Base-by-base conservation (phyloP, 2,329 filamentous ascomycete species). In the Gaeumannomyces sp. region DNA sequence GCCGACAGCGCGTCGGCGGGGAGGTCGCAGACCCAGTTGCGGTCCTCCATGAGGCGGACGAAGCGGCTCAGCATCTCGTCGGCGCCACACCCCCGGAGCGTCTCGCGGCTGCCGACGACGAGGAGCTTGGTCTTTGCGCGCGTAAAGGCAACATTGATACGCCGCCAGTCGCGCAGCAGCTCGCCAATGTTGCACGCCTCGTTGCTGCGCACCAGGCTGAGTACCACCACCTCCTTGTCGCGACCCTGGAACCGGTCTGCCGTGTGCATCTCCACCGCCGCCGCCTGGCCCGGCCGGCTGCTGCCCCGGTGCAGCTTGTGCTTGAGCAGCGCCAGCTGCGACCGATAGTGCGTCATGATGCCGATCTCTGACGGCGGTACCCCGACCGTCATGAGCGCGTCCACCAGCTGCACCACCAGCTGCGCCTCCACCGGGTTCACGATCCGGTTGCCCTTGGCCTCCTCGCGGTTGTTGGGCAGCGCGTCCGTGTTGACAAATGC, bases 221-320 rank as follows among this genome's bases (percentile, higher is more conserved):
- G 83, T 19, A 99, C 86, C 0, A 98, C 85, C 3, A 96, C 89
- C 72, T 97, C 93, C 74, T 99, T 99, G 77, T 99, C 95, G 13
- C 95, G 86, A 8, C 95, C 95, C 75, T 99, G 95, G 76, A 97
- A 99, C 59, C 94, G 92, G 77, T 99, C 95, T 3, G 95, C 93
- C 0, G 95, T 98, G 76, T 99, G 93, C 84, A 98, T 93, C 76
- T 99, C 95, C 1, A 99, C 87, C 22, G 61, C 31, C 66, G 2
- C 33, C 64, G 8, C 45, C 60, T 13, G 27, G 45, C 14, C 56
- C 60, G 27, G 60, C 33, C 33, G 53, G 53, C 11, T 35, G 35
- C 45, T 69, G 58, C 78, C 80, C 38, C 86, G 85, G 35, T 35
- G 4, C 45, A 97, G 84, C 14, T 82, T 83, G 67, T 93, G 86